Conservation (phyloP, 257 asterid genomes). For the Jacaranda copaia region DNA sequence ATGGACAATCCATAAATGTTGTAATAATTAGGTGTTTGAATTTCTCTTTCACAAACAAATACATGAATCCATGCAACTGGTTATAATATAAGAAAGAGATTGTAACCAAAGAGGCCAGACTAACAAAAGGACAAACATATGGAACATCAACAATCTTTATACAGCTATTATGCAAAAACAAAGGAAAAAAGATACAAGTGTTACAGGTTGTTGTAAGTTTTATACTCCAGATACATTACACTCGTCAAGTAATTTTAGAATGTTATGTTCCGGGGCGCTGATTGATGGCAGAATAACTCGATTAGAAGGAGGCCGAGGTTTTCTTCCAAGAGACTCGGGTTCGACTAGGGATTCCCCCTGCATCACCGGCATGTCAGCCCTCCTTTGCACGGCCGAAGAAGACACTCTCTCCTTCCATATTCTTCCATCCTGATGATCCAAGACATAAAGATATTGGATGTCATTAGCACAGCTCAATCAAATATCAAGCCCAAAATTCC, state of each 20-base stretch:
- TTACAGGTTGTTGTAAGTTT: not conserved
- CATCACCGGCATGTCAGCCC: conserved; percentile 54
- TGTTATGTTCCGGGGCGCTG: conserved; percentile 62
- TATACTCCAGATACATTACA: conserved; percentile 42
- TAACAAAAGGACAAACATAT: no score
- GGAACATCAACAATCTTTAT: no score
- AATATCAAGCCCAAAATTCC: not conserved
- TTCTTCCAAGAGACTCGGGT: conserved; percentile 45
- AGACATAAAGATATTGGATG: not conserved
- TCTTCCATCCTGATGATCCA: conserved; percentile 75
- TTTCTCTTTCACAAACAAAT: conserved; percentile 7
- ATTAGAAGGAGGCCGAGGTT: conserved; percentile 53
- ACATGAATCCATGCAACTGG: not conserved
- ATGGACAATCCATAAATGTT: no score
- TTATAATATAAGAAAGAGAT: no score
- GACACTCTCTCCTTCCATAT: conserved; percentile 96
- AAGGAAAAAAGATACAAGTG: no score
- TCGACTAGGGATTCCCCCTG: conserved; percentile 53
- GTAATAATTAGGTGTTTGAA: not conserved
- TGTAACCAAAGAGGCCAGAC: no score
- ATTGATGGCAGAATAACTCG: conserved; percentile 61
- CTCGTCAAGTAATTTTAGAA: conserved; percentile 61
- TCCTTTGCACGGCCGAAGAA: conserved; percentile 52
- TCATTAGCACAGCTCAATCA: not conserved
- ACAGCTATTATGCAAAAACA: no score